Conservation (phyloP, 345 rosid species). For the Corchorus capsularis region DNA sequence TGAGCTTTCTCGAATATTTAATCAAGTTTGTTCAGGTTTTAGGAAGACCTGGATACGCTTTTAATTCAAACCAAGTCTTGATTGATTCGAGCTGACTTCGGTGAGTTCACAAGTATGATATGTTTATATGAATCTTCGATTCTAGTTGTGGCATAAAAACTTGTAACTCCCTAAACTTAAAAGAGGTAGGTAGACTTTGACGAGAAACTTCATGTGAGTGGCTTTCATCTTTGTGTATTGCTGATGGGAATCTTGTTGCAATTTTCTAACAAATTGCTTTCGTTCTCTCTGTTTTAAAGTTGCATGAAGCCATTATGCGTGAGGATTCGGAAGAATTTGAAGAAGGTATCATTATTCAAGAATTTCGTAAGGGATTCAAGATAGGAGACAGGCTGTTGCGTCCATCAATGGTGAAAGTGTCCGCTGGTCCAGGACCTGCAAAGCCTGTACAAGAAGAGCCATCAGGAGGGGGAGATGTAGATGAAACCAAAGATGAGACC, state of each 20-base stretch:
- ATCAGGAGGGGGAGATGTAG: conserved; percentile 35
- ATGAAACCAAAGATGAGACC: background rate
- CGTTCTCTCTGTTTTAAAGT: conserved; percentile 39
- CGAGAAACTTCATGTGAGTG: background rate
- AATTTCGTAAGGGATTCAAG: conserved; percentile 83
- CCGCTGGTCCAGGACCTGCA: conserved; percentile 95
- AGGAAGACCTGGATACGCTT: conserved; percentile 56
- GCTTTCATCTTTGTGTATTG: background rate
- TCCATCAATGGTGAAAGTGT: conserved; percentile 96
- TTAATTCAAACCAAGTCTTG: conserved; percentile 45
- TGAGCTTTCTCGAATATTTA: conserved; percentile 41
- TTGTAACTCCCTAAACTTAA: background rate
- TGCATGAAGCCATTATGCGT: conserved; percentile 95
- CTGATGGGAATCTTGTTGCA: background rate
- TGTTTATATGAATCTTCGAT: conserved; percentile 3
- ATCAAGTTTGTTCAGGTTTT: conserved; percentile 55
- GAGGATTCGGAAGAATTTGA: conserved; percentile 80
- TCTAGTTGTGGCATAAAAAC: conserved; percentile 9
- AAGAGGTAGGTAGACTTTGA: background rate
- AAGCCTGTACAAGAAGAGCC: conserved; percentile 45
- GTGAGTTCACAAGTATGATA: conserved; percentile 37
- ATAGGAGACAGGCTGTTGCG: conserved; percentile 86
- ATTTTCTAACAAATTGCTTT: conserved; percentile 12
- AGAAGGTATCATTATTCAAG: conserved; percentile 81
- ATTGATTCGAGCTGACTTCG: conserved; percentile 55